These are phyloP conservation scores for Penicillium roqueforti DNA, from an alignment of 495 filamentous ascomycete genomes.

Conservation along the genomic window DNA sequence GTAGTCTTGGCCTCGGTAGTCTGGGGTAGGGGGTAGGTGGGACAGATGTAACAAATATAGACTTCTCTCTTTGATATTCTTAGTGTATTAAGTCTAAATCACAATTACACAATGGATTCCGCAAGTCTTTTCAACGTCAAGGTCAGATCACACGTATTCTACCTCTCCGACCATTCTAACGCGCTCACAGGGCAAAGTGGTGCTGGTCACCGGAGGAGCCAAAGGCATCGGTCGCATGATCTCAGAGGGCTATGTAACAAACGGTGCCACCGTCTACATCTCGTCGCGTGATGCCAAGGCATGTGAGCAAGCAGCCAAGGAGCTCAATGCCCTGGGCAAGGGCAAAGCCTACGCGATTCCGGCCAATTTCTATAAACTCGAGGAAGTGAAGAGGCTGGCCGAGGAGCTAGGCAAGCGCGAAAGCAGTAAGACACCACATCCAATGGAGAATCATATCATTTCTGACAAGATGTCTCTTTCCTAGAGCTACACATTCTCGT, in stretches of 20 bases:
- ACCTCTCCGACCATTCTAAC: conserved; percentile 2
- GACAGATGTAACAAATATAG: conserved; percentile 10
- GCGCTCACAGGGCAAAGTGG: conserved; percentile 60
- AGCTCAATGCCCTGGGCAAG: conserved; percentile 59
- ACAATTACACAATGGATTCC: conserved; percentile 45
- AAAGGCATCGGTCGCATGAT: conserved; percentile 78
- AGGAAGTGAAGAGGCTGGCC: conserved; percentile 61
- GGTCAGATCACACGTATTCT: conserved; percentile 30
- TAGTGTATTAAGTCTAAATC: not conserved
- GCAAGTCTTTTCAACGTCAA: conserved; percentile 55
- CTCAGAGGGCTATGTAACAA: conserved; percentile 70
- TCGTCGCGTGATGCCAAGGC: conserved; percentile 65
- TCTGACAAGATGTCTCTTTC: conserved; percentile 4
- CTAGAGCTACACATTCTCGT: conserved; percentile 68
- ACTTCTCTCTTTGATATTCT: not conserved
- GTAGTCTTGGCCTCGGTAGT: conserved; percentile 23
- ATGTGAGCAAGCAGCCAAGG: conserved; percentile 54
- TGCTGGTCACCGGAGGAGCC: conserved; percentile 68
- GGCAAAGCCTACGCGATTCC: conserved; percentile 61
- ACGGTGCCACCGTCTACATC: conserved; percentile 82
- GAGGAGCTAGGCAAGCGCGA: conserved; percentile 61
- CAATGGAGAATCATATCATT: not conserved
- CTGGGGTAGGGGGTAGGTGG: conserved; percentile 16
- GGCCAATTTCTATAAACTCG: conserved; percentile 70
- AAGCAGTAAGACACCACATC: conserved; percentile 42